Evolutionary conservation across 306 rosid genomes (phyloP).

Genomic region (Medicago ruthenica): DNA sequence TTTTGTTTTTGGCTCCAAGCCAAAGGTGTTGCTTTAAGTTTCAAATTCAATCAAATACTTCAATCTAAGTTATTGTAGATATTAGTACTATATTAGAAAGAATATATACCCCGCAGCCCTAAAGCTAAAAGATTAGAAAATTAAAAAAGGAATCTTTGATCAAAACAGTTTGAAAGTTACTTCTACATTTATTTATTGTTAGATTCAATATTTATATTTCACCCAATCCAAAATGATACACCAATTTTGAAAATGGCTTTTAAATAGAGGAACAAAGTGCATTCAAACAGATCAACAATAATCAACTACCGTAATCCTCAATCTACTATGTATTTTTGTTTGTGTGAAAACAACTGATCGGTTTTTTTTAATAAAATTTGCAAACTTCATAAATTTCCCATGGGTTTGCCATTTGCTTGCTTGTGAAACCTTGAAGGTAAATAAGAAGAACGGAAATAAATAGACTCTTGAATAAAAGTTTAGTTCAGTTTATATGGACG

Average conservation of each 20-base stretch:
- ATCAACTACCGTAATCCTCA: constrained; percentile 15
- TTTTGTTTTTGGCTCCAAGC: constrained; percentile 42
- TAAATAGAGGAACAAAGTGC: constrained; percentile 20
- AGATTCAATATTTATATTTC: constrained; percentile 14
- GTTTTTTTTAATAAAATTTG: no score
- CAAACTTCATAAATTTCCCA: constrained; percentile 79
- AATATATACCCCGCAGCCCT: constrained; percentile 26
- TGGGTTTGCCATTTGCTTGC: constrained; percentile 98
- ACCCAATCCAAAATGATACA: constrained; percentile 1
- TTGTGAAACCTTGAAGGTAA: constrained; percentile 89
- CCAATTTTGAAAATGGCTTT: not conserved
- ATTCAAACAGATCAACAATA: constrained; percentile 26
- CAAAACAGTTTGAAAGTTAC: not conserved
- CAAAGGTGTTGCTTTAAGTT: constrained; percentile 42
- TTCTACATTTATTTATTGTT: constrained; percentile 1
- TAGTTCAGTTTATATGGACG: no score
- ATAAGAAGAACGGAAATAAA: constrained; percentile 75
- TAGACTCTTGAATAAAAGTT: constrained; percentile 89
- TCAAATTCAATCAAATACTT: constrained; percentile 36
- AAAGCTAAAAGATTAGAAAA: constrained; percentile 35
- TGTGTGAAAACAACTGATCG: not conserved
- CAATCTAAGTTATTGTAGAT: not conserved
- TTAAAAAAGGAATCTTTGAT: constrained; percentile 36
- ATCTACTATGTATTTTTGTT: not conserved
- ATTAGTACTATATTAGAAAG: not conserved